Evolutionary conservation across 345 rosid genomes (phyloP).

Genomic region (Euphorbia tirucalli): DNA sequence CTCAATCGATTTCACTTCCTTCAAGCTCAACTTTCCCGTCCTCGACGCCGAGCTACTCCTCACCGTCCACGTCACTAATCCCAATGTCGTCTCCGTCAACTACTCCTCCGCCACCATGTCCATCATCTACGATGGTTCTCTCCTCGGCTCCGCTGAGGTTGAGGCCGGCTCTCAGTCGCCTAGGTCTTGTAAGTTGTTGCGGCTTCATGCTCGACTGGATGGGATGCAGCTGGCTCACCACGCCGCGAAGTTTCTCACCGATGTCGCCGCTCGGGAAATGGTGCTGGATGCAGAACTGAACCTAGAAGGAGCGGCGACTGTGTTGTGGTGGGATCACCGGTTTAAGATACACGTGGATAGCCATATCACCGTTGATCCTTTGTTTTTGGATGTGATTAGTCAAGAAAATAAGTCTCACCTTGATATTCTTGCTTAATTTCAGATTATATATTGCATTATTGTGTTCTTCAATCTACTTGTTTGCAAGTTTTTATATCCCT

Average conservation of each 20-base stretch:
- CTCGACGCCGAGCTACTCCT: conserved; percentile 74
- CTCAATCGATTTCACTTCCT: conserved; percentile 57
- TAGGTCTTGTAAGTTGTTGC: conserved; percentile 60
- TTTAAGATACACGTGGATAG: conserved; percentile 77
- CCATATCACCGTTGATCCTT: conserved; percentile 76
- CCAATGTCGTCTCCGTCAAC: conserved; percentile 60
- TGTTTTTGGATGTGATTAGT: conserved; percentile 70
- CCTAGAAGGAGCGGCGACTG: conserved; percentile 72
- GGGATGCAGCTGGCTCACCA: conserved; percentile 83
- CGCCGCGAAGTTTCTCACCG: conserved; percentile 57
- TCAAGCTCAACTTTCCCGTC: conserved; percentile 66
- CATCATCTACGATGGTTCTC: conserved; percentile 82
- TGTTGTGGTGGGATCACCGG: conserved; percentile 78
- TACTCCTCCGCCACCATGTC: conserved; percentile 80
- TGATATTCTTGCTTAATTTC: conserved; percentile 38
- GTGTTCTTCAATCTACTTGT: too few relatives aligned
- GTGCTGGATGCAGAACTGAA: conserved; percentile 63
- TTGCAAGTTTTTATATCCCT: too few relatives aligned
- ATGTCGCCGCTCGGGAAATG: conserved; percentile 80
- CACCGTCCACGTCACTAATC: conserved; percentile 80
- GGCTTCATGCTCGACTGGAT: conserved; percentile 63
- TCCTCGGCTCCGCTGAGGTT: conserved; percentile 64
- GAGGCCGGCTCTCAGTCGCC: conserved; percentile 69
- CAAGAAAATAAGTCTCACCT: conserved; percentile 67
- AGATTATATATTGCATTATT: too few relatives aligned